Conservation (phyloP, 495 filamentous ascomycete species). For the Hyphodiscus hymeniophilus region DNA sequence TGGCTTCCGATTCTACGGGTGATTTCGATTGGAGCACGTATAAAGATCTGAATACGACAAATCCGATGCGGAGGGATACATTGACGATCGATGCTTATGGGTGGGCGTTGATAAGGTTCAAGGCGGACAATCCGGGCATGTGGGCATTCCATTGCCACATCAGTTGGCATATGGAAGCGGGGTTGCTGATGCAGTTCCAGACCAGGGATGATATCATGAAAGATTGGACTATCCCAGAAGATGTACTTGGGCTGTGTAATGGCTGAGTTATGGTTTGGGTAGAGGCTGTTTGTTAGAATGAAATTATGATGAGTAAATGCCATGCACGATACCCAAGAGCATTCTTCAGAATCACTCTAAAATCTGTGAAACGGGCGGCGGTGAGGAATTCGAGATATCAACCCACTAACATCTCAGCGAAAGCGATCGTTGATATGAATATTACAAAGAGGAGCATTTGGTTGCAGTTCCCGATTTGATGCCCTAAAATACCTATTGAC, state of each 20-base stretch:
- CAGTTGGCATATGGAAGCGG: constrained; percentile 71
- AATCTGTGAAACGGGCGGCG: no score
- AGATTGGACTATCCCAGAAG: constrained; percentile 32
- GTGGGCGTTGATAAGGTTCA: constrained; percentile 50
- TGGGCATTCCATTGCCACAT: constrained; percentile 80
- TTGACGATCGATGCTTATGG: constrained; percentile 45
- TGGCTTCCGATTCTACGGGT: constrained; percentile 38
- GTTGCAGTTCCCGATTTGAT: no score
- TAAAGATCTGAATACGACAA: constrained; percentile 24
- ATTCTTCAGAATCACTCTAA: no score
- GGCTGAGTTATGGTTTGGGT: constrained; percentile 7
- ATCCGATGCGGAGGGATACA: constrained; percentile 49
- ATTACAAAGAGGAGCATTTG: no score
- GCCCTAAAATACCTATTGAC: no score
- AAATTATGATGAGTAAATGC: no score
- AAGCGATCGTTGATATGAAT: no score
- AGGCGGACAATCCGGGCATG: constrained; percentile 65
- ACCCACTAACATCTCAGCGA: no score
- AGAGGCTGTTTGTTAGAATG: no score
- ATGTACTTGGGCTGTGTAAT: constrained; percentile 28
- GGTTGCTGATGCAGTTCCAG: constrained; percentile 54
- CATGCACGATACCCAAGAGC: neutral
- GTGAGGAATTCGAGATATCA: no score
- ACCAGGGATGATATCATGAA: constrained; percentile 32
- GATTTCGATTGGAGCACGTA: constrained; percentile 33